A percentile compares a stretch with the other conserved stretches of the same genome.
Conservation (phyloP, 306 rosid species). For the Vicia sativa region DNA sequence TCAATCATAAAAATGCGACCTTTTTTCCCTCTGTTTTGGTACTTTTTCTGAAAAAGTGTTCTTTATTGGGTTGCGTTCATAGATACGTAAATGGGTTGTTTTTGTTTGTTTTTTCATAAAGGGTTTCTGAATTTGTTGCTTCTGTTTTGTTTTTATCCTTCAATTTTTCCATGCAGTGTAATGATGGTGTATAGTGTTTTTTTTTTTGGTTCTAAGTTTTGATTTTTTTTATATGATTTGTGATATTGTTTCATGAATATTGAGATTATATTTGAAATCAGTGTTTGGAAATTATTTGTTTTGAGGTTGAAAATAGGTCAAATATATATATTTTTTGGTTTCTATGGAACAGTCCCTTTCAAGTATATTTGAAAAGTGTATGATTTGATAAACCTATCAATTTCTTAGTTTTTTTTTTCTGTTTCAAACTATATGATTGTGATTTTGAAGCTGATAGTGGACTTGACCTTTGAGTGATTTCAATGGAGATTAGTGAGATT, state of each 20-base stretch:
- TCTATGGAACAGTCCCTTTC: slow-evolving; percentile 23
- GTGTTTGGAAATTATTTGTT: not conserved
- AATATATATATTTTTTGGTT: not conserved
- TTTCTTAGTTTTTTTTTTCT: slow-evolving; percentile 11
- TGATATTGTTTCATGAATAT: not conserved
- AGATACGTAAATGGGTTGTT: not conserved
- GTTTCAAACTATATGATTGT: not conserved
- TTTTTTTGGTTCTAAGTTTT: not conserved
- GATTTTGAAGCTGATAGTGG: slow-evolving; percentile 18
- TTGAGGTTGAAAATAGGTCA: slow-evolving; percentile 10
- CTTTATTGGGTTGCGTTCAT: not conserved
- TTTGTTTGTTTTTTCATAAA: not conserved
- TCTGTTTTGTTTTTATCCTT: not conserved
- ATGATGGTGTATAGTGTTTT: not conserved
- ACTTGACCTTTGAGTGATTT: slow-evolving; percentile 11
- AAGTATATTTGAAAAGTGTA: slow-evolving; percentile 5
- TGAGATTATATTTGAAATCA: slow-evolving; percentile 1
- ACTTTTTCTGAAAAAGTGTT: not conserved
- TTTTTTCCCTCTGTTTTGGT: slow-evolving; percentile 5
- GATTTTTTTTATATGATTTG: not conserved
- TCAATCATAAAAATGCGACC: not conserved
- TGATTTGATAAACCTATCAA: not conserved
- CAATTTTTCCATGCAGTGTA: not conserved
- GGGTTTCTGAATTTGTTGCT: not conserved
- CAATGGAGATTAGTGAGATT: slow-evolving; percentile 12